Evolutionary conservation across 768 basidiomycete species (phyloP), one percentile per base, ranked within the genome.

Genomic region (Podaxis carcinomalis): DNA sequence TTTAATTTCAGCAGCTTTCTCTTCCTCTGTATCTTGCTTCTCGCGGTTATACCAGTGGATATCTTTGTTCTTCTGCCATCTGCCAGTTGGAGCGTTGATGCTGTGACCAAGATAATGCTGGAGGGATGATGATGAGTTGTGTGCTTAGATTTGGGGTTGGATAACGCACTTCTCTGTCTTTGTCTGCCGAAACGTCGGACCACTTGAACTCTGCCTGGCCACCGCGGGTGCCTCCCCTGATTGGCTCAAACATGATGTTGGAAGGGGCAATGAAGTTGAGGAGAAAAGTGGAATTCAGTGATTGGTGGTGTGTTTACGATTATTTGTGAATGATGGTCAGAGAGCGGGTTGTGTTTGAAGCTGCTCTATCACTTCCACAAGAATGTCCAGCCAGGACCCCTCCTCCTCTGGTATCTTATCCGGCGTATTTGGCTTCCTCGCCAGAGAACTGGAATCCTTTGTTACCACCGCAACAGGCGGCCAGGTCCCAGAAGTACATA

Each of bases 61-160:
- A 68, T 98, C 95, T 72, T 95, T 94, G 77, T 94, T 93, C 76
- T 95, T 95, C 75, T 97, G 95, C 95, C 95, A 98, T 51, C 95
- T 80, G 1, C 95, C 95, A 1, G 92, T 92, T 0, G 95, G 95
- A 2, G 95, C 95, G 69, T 95, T 95, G 75, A 97, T 85, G 56
- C 92, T 92, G 71, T 96, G 93, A 4, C 95, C 95, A 2, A 98
- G 85, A 73, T 98, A 98, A 75, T 97, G 89, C 89, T 98, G 68
- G 32, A 63, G 50, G 56, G n/a, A n/a, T n/a, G n/a, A n/a, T 51
- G 61, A 32, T 56, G n/a, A 51, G 60, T 35, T 28, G 23, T 53
- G 57, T 32, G 32, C 7, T 0, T 32, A 10, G 42, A 11, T 23
- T 21, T 19, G 10, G 47, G 36, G 28, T 37, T 36, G 36, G 44